Evolutionary conservation across 371 early-diverging fungal species (phyloP).

Genomic region (Dentiscutata heterogama): DNA sequence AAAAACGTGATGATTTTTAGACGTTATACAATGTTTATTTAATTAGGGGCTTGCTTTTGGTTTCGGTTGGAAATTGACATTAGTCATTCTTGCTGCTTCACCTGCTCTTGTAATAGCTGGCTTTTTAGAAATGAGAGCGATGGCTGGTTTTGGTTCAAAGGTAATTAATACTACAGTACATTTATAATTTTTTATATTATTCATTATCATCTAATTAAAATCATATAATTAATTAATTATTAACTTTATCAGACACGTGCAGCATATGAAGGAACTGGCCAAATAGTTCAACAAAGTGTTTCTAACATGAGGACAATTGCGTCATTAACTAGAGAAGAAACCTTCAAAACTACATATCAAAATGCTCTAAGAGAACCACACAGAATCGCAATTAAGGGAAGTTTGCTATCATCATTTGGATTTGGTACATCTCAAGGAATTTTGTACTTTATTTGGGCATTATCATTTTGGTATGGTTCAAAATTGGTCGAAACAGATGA

Average conservation of each 20-base stretch:
- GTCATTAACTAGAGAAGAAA: constrained; percentile 80
- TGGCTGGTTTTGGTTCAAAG: constrained; percentile 59
- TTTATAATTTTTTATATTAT: neutral
- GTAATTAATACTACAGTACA: neutral
- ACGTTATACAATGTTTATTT: neutral
- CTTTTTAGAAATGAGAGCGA: constrained; percentile 48
- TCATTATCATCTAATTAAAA: neutral
- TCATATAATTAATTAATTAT: too few relatives aligned
- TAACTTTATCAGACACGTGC: constrained; percentile 58
- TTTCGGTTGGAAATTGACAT: constrained; percentile 66
- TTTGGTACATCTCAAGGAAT: constrained; percentile 74
- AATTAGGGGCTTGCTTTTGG: constrained; percentile 54
- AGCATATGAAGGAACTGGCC: constrained; percentile 75
- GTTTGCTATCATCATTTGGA: constrained; percentile 66
- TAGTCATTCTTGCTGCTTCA: constrained; percentile 66
- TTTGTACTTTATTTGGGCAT: constrained; percentile 69
- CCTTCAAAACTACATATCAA: constrained; percentile 66
- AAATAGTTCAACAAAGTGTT: constrained; percentile 88
- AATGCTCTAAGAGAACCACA: constrained; percentile 71
- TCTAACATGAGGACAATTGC: constrained; percentile 89
- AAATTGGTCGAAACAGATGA: constrained; percentile 21
- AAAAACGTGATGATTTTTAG: constrained; percentile 47
- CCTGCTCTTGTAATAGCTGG: constrained; percentile 63
- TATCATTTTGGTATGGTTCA: constrained; percentile 62
- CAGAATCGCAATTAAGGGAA: constrained; percentile 64